Percentiles rank a stretch among this genome's conserved stretches.
Conservation (phyloP, 2,329 filamentous ascomycete genomes). For the Paraphoma sp. region DNA sequence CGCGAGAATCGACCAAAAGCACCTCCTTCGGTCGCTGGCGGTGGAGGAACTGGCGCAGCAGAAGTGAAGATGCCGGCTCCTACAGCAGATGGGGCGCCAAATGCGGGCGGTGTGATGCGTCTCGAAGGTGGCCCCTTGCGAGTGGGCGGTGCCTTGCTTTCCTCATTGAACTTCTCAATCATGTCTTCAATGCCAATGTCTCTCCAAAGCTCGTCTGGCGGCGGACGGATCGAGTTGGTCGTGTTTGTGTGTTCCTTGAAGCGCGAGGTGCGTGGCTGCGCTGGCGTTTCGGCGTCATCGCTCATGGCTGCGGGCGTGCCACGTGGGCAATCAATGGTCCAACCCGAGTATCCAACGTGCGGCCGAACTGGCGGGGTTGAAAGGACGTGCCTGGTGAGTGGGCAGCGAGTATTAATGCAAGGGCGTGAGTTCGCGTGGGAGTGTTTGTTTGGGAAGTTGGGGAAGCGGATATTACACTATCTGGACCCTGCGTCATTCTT, state of each 20-base stretch:
- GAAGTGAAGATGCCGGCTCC: conserved; percentile 4
- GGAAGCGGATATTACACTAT: conserved; percentile 3
- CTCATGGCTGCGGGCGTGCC: conserved; percentile 14
- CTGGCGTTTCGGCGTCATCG: conserved; percentile 27
- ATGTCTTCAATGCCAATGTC: conserved; percentile 31
- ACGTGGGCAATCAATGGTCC: background rate
- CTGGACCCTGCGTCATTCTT: conserved; percentile 24
- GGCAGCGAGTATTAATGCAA: background rate
- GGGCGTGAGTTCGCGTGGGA: background rate
- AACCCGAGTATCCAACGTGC: background rate
- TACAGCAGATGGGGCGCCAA: conserved; percentile 8
- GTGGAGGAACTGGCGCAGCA: conserved; percentile 7
- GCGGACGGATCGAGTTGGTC: conserved; percentile 34
- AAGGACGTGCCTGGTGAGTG: background rate
- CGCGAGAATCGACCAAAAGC: conserved; percentile 38
- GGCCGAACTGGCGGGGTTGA: background rate
- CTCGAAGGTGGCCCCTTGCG: conserved; percentile 4
- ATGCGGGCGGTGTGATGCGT: conserved; percentile 5
- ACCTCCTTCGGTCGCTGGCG: conserved; percentile 21
- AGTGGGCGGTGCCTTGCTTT: conserved; percentile 24
- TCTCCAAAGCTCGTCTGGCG: conserved; percentile 39
- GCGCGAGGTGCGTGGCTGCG: conserved; percentile 27
- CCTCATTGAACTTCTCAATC: conserved; percentile 33
- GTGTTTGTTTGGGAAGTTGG: conserved; percentile 13
- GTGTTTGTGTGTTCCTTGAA: conserved; percentile 43